Evolutionary conservation across 108 stramenopile genomes (phyloP), one percentile per base, ranked within the genome.

Genomic region (Stephanodiscus triporus): DNA sequence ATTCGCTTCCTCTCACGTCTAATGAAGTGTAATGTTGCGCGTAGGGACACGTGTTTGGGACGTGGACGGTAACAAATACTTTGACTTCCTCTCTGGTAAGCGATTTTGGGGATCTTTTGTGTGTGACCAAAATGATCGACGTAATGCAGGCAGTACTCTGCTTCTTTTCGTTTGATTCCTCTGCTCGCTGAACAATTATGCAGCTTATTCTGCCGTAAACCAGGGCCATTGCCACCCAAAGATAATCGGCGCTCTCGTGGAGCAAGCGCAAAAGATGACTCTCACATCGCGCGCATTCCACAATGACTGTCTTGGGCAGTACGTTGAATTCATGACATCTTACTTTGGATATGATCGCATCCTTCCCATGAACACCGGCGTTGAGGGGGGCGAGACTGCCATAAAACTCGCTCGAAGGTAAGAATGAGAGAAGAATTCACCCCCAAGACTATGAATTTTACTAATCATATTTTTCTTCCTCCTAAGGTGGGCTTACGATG

Each of bases 151-250:
- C 11, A 27, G 47, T 49, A 50, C 53, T 49, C 66, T 27, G 16
- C 14, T 51, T 26, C 19, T 9, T 50, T 67, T 29, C 16, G 8
- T 20, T 48, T 63, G 45, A 36, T 66, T 1, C 19, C n/a, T 20
- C 27, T 56, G 16, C 24, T 6, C 68, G 30, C 17, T 49, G 9
- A 29, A 13, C 24, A 36, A 32, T 11, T 56, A 23, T 26, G 22
- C 49, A 68, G 99, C 99, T 23, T 99, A 99, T 76, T 95, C 92
- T 24, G 98, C 99, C 22, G 98, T 99, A 37, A 99, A 99, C 76
- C 98, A 99, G 83, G 99, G 99, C 36, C 99, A 99, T 83, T 98
- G 98, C 75, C 99, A 99, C 76, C 99, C 98, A 14, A 94, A 95
- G 63, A 98, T 99, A 65, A 89, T 98, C 58, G 73, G 61, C 43